A percentile compares a stretch with the other conserved stretches of the same genome.
These are phyloP conservation scores for Cladophialophora yegresii DNA, from an alignment of 2,329 filamentous ascomycete genomes.

Conservation along the genomic window DNA sequence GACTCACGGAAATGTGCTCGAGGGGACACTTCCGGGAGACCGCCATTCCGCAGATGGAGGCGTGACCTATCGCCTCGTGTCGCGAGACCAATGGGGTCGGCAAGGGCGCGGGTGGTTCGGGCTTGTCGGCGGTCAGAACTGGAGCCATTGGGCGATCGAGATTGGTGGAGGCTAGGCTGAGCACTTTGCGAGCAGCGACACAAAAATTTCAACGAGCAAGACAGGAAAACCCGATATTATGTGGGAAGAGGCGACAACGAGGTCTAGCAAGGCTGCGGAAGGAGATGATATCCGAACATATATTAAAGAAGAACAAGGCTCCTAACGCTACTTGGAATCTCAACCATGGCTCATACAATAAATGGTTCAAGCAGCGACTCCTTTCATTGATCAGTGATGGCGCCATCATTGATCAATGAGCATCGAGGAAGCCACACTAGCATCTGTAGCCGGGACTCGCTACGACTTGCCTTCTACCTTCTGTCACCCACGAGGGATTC, in stretches of 20 bases:
- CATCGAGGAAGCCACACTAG: background rate
- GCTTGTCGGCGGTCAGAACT: conserved; percentile 13
- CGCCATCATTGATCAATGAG: conserved; percentile 4
- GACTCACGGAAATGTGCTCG: conserved; percentile 16
- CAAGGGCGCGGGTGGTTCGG: conserved; percentile 7
- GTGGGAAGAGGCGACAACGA: background rate
- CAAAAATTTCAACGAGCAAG: conserved; percentile 3
- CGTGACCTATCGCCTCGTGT: conserved; percentile 2
- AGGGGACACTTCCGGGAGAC: conserved; percentile 1
- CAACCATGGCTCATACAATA: background rate
- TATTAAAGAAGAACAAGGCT: background rate
- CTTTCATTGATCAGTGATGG: background rate
- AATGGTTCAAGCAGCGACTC: background rate
- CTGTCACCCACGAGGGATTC: background rate
- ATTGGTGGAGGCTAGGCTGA: conserved; percentile 8
- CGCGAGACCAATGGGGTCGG: background rate
- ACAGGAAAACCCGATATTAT: background rate
- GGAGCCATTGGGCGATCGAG: conserved; percentile 4
- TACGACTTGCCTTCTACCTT: background rate
- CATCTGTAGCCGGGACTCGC: background rate
- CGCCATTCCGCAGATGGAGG: background rate
- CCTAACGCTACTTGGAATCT: background rate
- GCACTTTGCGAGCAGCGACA: background rate
- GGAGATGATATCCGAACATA: conserved; percentile 6
- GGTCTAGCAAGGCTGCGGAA: background rate